These are phyloP conservation scores for Penicillium sp. DNA, from an alignment of 2,329 filamentous ascomycete species.

Conservation along the genomic window DNA sequence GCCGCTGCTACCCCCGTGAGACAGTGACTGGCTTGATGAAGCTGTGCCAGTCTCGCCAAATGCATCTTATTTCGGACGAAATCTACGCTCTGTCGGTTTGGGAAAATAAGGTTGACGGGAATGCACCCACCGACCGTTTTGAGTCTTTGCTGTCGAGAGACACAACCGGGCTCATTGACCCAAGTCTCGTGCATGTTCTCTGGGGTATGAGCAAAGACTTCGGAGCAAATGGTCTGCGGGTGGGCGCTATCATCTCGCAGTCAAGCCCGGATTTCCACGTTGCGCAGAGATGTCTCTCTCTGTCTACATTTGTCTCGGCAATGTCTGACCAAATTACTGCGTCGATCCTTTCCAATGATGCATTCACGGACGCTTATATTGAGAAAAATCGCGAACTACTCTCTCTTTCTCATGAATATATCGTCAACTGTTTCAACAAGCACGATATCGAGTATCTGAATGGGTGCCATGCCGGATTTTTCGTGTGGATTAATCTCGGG, in stretches of 20 bases:
- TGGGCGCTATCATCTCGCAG: constrained; percentile 54
- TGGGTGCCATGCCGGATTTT: constrained; percentile 58
- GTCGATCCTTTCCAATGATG: constrained; percentile 48
- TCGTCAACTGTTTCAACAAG: constrained; percentile 39
- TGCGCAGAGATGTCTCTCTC: constrained; percentile 42
- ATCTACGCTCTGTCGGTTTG: not conserved
- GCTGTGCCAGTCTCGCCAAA: not conserved
- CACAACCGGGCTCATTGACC: constrained; percentile 47
- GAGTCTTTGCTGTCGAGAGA: not conserved
- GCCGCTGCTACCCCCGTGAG: constrained; percentile 7
- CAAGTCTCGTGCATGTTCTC: constrained; percentile 53
- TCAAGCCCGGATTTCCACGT: constrained; percentile 42
- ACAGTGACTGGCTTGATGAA: not conserved
- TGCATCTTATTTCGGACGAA: constrained; percentile 8
- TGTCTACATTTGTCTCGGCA: constrained; percentile 52
- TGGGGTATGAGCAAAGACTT: constrained; percentile 55
- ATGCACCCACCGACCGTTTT: not conserved
- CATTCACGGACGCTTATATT: constrained; percentile 50
- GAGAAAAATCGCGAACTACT: constrained; percentile 47
- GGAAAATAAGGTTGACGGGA: not conserved
- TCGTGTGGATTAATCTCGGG: constrained; percentile 56
- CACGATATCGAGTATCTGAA: constrained; percentile 50
- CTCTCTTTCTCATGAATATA: constrained; percentile 42
- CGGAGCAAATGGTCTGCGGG: constrained; percentile 57
- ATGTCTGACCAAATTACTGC: constrained; percentile 38